Evolutionary conservation across 2,329 filamentous ascomycete genomes (phyloP).

Genomic region (Cadophora malorum): DNA sequence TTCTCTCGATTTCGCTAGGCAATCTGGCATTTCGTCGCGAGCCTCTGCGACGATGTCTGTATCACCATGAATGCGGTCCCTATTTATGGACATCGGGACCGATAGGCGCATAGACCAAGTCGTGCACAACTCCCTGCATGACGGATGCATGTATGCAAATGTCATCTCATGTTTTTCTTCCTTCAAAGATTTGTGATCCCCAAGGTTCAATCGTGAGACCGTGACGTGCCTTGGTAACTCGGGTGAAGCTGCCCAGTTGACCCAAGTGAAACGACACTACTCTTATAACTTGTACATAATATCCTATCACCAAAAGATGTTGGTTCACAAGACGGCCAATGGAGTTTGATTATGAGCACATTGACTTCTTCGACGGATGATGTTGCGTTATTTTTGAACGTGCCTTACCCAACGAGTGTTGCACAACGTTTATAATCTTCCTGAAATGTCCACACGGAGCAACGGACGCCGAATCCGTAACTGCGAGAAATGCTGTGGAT

Average conservation of each 20-base stretch:
- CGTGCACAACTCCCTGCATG: not conserved
- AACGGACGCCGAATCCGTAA: not conserved
- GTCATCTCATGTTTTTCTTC: constrained; percentile 7
- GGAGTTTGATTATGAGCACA: not conserved
- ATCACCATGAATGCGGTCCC: not conserved
- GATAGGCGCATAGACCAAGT: not conserved
- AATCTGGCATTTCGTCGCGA: not conserved
- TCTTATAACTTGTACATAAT: constrained; percentile 5
- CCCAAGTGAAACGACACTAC: not conserved
- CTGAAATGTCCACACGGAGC: not conserved
- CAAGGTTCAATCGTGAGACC: constrained; percentile 5
- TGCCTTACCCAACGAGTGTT: not conserved
- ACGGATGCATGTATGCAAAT: constrained; percentile 2
- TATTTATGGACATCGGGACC: not conserved
- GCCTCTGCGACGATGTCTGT: not conserved
- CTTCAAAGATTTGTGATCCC: not conserved
- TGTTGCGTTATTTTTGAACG: not conserved
- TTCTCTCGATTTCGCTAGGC: not conserved
- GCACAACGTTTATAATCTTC: not conserved
- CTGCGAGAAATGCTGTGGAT: not conserved
- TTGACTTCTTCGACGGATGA: not conserved
- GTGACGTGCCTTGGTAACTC: constrained; percentile 13
- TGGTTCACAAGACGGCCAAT: not conserved
- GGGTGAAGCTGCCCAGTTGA: constrained; percentile 6
- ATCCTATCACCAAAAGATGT: not conserved